Base-by-base conservation (phyloP, 371 early-diverging fungal species). In the Syncephalastrum monosporum region DNA sequence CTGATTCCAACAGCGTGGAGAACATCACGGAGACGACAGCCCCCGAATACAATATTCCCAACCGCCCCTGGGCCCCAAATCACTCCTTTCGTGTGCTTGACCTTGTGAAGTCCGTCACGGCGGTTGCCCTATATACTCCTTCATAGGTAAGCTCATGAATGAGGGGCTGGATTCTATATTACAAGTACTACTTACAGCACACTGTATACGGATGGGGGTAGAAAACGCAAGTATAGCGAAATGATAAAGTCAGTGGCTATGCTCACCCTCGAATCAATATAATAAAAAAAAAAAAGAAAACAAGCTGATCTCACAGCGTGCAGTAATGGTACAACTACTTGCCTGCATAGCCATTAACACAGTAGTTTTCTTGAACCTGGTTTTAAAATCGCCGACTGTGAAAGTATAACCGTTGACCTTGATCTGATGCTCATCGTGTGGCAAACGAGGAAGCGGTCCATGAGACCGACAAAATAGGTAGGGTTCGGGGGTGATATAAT, bases 41-140 rank as follows among this genome's bases (percentile, higher is more conserved):
- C 95, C 55, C 81, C 70, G 85, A 92, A 95, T 3, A 78, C 69
- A 4, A 91, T 87, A 64, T 87, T 95, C 21, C 86, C 82, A 33
- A 92, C 81, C 19, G 93, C 91, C 25, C 92, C 88, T 23, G 86
- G 82, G 0, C 85, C 85, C 94, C 94, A 95, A 49, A 84, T 87
- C 57, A 82, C 92, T 50, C 82, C 93, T 52, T 90, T 89, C 44
- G 88, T 88, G 15, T 84, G 81, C 56, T 90, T 89, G 57, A 86
- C 84, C 42, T 80, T 82, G 60, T 90, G 82, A 64, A 92, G 84
- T 1, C 91, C 92, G 62, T 90, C 87, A 33, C 95, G 81, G 43
- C 95, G 82, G 60, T 93, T 93, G 23, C 95, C 95, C 17, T 76
- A 65, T 24, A 42, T 14, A 43, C 33, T 24, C n/a, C 51, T 21